Evolutionary conservation across 83 land plant genomes (phyloP).

Genomic region (Picea abies): DNA sequence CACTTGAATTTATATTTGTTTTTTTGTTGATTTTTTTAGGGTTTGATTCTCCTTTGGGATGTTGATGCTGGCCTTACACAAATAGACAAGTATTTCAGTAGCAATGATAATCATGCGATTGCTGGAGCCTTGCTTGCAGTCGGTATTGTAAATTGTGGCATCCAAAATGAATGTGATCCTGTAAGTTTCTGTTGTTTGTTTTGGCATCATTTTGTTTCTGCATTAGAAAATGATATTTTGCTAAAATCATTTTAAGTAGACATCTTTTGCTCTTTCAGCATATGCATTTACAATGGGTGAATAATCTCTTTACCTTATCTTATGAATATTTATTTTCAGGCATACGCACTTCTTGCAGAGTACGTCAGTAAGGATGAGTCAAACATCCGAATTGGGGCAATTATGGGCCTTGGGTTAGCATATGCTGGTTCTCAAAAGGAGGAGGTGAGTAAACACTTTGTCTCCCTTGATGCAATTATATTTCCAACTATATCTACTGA

Average conservation of each 20-base stretch:
- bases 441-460: constrained; percentile 42
- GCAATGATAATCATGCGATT: no score
- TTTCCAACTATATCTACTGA: constrained; percentile 9
- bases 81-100: no score
- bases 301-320: background rate
- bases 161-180: no score
- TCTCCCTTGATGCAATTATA: background rate
- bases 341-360: constrained; percentile 83
- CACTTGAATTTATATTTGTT: constrained; percentile 1
- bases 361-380: constrained; percentile 86
- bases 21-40: constrained; percentile 18
- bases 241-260: background rate
- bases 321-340: constrained; percentile 50
- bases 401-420: constrained; percentile 93
- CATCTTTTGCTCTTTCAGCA: background rate
- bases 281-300: background rate
- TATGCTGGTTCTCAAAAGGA: constrained; percentile 97
- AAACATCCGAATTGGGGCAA: constrained; percentile 89
- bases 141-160: no score
- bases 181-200: constrained; percentile 24
- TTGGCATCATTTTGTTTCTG: background rate
- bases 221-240: background rate
- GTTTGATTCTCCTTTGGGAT: no score
- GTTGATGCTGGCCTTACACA: no score
- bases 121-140: no score